These are phyloP conservation scores for Fusarium sulawesiense DNA, from an alignment of 2,329 filamentous ascomycete genomes.

Conservation along the genomic window DNA sequence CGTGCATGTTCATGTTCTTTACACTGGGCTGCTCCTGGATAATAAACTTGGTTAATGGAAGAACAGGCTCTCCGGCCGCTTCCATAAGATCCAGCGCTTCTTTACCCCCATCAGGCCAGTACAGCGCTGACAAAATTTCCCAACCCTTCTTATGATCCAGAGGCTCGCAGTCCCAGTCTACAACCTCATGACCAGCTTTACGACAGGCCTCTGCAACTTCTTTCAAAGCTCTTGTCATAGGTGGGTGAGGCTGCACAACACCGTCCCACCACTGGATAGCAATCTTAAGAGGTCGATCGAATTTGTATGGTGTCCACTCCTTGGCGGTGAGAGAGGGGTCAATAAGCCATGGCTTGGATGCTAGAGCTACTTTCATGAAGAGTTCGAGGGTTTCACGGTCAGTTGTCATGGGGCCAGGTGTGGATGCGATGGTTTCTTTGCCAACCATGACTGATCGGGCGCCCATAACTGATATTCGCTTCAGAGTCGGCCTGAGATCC, in stretches of 20 bases:
- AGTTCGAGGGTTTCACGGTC: conserved; percentile 52
- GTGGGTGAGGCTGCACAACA: conserved; percentile 69
- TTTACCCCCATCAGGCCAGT: conserved; percentile 71
- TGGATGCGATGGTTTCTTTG: conserved; percentile 51
- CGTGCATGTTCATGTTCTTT: conserved; percentile 53
- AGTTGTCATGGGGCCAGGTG: conserved; percentile 51
- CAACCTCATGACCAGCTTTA: conserved; percentile 62
- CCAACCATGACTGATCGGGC: conserved; percentile 48
- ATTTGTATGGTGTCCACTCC: conserved; percentile 51
- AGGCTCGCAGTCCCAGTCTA: conserved; percentile 64
- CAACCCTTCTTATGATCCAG: conserved; percentile 64
- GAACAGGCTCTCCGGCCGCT: conserved; percentile 66
- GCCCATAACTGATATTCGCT: conserved; percentile 47
- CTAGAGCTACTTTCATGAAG: conserved; percentile 50
- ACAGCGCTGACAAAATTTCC: conserved; percentile 58
- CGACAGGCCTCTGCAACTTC: conserved; percentile 63
- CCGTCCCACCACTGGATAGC: conserved; percentile 70
- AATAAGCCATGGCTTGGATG: conserved; percentile 49
- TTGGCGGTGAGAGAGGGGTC: conserved; percentile 50
- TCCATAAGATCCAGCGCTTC: conserved; percentile 63
- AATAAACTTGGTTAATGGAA: conserved; percentile 69
- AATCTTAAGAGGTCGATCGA: conserved; percentile 64
- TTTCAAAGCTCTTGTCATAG: conserved; percentile 66
- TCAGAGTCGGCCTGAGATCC: conserved; percentile 45
- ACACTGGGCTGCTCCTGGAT: conserved; percentile 63